These are phyloP conservation scores for Aspergillus incahuasiensis DNA, from an alignment of 495 filamentous ascomycete species.

Conservation along the genomic window DNA sequence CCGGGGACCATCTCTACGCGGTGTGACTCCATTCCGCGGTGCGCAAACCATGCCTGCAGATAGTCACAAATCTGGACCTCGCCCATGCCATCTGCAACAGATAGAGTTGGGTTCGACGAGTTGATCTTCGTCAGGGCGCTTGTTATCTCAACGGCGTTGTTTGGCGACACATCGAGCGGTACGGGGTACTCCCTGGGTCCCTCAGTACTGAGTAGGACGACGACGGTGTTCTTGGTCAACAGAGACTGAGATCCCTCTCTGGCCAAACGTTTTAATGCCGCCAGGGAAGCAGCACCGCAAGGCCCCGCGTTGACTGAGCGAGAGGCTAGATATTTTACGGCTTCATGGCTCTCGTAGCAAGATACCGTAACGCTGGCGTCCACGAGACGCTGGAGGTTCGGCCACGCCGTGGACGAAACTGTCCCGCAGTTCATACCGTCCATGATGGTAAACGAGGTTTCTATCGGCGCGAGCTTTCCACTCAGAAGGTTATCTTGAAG, in stretches of 20 bases:
- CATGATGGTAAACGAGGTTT: constrained; percentile 59
- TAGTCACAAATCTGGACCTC: constrained; percentile 40
- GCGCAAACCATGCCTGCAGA: constrained; percentile 40
- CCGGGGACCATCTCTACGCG: constrained; percentile 37
- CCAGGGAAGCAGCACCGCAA: constrained; percentile 59
- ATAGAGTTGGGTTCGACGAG: constrained; percentile 42
- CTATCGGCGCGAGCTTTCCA: constrained; percentile 38
- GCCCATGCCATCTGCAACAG: constrained; percentile 31
- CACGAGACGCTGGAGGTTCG: constrained; percentile 47
- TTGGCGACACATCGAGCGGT: constrained; percentile 29
- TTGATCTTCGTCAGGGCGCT: constrained; percentile 38
- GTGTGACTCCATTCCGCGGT: constrained; percentile 42
- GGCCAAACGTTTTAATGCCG: constrained; percentile 47
- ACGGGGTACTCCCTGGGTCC: constrained; percentile 35
- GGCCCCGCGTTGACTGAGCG: constrained; percentile 52
- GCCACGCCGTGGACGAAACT: constrained; percentile 59
- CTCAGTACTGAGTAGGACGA: constrained; percentile 52
- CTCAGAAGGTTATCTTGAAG: constrained; percentile 46
- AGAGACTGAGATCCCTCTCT: constrained; percentile 22
- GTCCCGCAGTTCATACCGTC: constrained; percentile 65
- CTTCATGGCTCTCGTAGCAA: constrained; percentile 51
- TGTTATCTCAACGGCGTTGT: constrained; percentile 34
- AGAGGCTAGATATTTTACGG: constrained; percentile 43
- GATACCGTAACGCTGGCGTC: constrained; percentile 55
- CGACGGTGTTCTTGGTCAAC: constrained; percentile 42